phyloP scores from a whole-genome alignment of 805 yeast genomes.

The Grigorovia jiainica region DNA sequence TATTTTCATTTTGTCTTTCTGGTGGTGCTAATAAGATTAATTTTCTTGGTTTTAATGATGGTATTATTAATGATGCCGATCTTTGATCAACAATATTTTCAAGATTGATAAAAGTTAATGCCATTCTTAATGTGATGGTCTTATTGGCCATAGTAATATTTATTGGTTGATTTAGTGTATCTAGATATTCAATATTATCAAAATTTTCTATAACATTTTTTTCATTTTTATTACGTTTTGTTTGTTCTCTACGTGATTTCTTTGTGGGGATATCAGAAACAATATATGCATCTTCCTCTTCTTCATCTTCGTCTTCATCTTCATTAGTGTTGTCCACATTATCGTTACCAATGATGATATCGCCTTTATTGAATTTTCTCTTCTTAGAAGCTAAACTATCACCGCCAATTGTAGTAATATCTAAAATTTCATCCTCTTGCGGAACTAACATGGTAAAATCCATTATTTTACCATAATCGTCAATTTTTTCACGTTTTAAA shows the following conservation, averaged over 20 bases:
- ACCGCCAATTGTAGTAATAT: neutral
- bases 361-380: neutral
- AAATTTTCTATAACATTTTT: conserved; percentile 31
- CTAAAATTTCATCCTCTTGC: conserved; percentile 34
- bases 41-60: conserved; percentile 69
- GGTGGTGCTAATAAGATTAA: conserved; percentile 37
- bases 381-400: neutral
- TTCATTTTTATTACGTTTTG: conserved; percentile 26
- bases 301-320: conserved; percentile 12
- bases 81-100: conserved; percentile 79
- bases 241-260: conserved; percentile 9
- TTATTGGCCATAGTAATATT: conserved; percentile 30
- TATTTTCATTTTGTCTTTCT: conserved; percentile 12
- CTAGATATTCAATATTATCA: conserved; percentile 44
- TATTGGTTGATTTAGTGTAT: conserved; percentile 44
- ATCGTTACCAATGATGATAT: no score
- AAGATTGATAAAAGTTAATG: conserved; percentile 66
- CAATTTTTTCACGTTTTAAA: conserved; percentile 49
- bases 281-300: conserved; percentile 23
- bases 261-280: conserved; percentile 13
- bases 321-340: conserved; percentile 11
- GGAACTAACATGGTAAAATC: conserved; percentile 52
- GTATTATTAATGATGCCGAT: conserved; percentile 68
- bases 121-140: conserved; percentile 52
- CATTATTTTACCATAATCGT: conserved; percentile 82